Evolutionary conservation across 805 yeast genomes (phyloP).

Genomic region (Pichia nakasei): DNA sequence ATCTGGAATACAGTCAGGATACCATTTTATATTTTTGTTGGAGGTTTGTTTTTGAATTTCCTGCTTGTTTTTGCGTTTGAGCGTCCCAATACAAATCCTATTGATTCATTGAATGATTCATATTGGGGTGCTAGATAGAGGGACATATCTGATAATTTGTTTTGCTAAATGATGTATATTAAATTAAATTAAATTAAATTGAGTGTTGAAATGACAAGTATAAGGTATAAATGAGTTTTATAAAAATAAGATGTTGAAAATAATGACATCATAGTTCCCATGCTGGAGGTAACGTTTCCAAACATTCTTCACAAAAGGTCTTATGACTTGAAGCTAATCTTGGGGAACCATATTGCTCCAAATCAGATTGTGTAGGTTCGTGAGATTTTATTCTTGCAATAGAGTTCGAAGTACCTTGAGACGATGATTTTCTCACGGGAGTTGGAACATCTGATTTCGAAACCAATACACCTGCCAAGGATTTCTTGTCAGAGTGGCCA

Average conservation of each 20-base stretch:
- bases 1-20: neutral
- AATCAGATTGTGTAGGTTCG: slow-evolving; percentile 1
- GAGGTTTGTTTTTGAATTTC: neutral
- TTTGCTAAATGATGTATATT: neutral
- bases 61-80: neutral
- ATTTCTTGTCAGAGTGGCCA: slow-evolving; percentile 54
- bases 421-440: neutral
- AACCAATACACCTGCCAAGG: neutral
- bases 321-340: slow-evolving; percentile 7
- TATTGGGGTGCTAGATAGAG: neutral
- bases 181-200: too few species aligned
- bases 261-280: slow-evolving; percentile 16
- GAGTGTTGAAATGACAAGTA: too few species aligned
- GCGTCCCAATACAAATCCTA: too few species aligned
- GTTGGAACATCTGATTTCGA: neutral
- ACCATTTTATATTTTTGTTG: neutral
- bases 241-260: too few species aligned
- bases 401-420: neutral
- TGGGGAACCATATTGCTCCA: slow-evolving; percentile 7
- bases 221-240: too few species aligned
- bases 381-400: neutral
- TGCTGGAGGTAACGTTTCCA: slow-evolving; percentile 20
- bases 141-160: neutral
- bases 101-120: neutral
- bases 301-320: slow-evolving; percentile 21